phyloP scores from a whole-genome alignment of 1,284 basidiomycete species.

The Lignosus rhinocerotis region DNA sequence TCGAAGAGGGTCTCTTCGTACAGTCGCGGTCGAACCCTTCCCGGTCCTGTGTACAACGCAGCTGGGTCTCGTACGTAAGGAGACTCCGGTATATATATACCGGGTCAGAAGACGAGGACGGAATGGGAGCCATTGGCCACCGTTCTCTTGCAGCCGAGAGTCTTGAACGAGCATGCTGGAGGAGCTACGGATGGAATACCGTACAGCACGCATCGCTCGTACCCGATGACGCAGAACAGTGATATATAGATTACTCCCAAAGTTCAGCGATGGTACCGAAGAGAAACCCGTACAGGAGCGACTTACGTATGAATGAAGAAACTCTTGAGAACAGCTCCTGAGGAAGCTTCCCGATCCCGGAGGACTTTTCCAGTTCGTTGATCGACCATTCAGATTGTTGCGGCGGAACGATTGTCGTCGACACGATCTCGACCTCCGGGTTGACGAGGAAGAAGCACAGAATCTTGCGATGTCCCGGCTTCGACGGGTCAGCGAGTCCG shows the following conservation, averaged over 20 bases:
- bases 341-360: not conserved
- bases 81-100: too few species aligned
- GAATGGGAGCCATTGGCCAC: not conserved
- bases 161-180: too few species aligned
- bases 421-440: constrained; percentile 23
- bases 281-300: too few species aligned
- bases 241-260: too few species aligned
- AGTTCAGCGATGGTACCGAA: too few species aligned
- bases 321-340: not conserved
- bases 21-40: not conserved
- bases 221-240: too few species aligned
- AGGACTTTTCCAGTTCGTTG: not conserved
- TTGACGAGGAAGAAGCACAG: constrained; percentile 37
- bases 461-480: constrained; percentile 36
- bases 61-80: constrained; percentile 34
- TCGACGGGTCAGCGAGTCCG: constrained; percentile 30
- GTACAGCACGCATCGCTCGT: too few species aligned
- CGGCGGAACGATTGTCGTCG: constrained; percentile 22
- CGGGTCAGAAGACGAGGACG: not conserved
- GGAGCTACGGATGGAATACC: too few species aligned
- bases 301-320: too few species aligned
- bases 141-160: not conserved
- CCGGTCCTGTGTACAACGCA: constrained; percentile 37
- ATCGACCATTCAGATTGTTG: constrained; percentile 27
- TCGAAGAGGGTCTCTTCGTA: not conserved